Base-by-base conservation (phyloP, 2,329 filamentous ascomycete species). In the Neonectria hederae region DNA sequence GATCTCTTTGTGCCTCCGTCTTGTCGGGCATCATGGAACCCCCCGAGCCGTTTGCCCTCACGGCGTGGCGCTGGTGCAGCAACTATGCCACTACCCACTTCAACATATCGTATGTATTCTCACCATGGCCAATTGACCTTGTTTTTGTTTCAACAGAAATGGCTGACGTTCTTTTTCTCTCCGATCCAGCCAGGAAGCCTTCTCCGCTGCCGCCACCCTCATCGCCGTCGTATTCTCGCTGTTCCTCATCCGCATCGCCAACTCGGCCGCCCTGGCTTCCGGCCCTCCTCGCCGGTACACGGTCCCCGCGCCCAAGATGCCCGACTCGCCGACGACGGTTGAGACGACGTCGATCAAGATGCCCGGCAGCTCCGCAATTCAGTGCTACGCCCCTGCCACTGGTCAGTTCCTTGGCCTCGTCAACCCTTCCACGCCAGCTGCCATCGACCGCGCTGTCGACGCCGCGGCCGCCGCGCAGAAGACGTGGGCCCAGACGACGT, bases 381-480 rank as follows among this genome's bases (percentile, higher is more conserved):
- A 93, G 80, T 97, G 93, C 81, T 96, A 96, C 78, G 92, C 91
- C 46, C 96, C 96, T 1, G 95, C 95, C 2, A 97, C 94, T 24
- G 96, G 96, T 67, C 87, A 92, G 74, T 87, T 93, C 64, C 88
- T 99, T 26, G 94, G 93, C 58, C 84, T 88, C 69, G 85, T 95
- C 78, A 92, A 92, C 77, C 92, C 95, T 19, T 88, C 90, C 9
- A 94, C 92, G 1, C 82, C 88, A 2, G 88, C 89, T 61, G 91
- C 89, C 65, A 93, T 99, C 75, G 93, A 99, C 78, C 84, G 88
- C 64, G 90, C 90, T 28, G 87, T 99, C 69, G 86, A 88, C 35
- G 88, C 89, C 64, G 92, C 96, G 2, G 84, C 89, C 40, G 82
- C 83, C 14, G 95, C 94, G 2, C 96, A 99, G 78, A 78, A 81